These are phyloP conservation scores for Aspergillus egyptiacus DNA, from an alignment of 495 filamentous ascomycete genomes.

Conservation along the genomic window DNA sequence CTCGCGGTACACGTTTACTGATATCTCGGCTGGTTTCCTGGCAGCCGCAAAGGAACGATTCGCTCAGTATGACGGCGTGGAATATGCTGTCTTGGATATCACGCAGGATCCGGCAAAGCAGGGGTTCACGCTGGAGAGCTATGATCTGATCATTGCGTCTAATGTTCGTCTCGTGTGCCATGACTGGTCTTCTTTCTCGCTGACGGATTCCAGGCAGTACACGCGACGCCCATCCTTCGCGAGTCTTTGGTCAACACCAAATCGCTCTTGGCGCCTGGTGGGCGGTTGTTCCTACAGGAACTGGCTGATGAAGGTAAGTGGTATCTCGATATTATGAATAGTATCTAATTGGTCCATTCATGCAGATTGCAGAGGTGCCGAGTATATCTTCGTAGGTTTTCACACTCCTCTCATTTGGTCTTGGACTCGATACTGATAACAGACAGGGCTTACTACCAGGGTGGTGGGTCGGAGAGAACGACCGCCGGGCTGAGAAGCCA, in stretches of 20 bases:
- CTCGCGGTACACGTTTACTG: slow-evolving; percentile 27
- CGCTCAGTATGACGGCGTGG: slow-evolving; percentile 28
- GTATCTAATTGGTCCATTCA: slow-evolving; percentile 12
- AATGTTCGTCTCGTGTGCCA: slow-evolving; percentile 9
- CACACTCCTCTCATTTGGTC: no score
- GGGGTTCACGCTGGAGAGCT: slow-evolving; percentile 38
- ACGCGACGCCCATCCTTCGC: slow-evolving; percentile 39
- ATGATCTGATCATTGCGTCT: slow-evolving; percentile 49
- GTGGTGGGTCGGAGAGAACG: slow-evolving; percentile 30
- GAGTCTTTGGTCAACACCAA: slow-evolving; percentile 37
- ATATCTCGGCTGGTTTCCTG: slow-evolving; percentile 44
- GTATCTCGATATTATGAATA: slow-evolving; percentile 13
- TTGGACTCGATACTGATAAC: no score
- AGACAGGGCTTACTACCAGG: slow-evolving; percentile 16
- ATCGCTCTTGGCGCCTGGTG: slow-evolving; percentile 21
- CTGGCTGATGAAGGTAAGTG: not conserved
- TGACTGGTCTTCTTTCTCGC: not conserved
- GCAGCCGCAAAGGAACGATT: slow-evolving; percentile 40
- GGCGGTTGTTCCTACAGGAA: slow-evolving; percentile 25
- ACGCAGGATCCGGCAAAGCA: slow-evolving; percentile 40
- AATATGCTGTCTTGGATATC: slow-evolving; percentile 33
- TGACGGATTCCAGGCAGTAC: slow-evolving; percentile 37
- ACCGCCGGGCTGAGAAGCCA: slow-evolving; percentile 23
- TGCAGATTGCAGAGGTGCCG: no score
- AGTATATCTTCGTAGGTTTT: slow-evolving; percentile 19